phyloP scores from a whole-genome alignment of 768 basidiomycete genomes.

The Leucocoprinus leucothites region DNA sequence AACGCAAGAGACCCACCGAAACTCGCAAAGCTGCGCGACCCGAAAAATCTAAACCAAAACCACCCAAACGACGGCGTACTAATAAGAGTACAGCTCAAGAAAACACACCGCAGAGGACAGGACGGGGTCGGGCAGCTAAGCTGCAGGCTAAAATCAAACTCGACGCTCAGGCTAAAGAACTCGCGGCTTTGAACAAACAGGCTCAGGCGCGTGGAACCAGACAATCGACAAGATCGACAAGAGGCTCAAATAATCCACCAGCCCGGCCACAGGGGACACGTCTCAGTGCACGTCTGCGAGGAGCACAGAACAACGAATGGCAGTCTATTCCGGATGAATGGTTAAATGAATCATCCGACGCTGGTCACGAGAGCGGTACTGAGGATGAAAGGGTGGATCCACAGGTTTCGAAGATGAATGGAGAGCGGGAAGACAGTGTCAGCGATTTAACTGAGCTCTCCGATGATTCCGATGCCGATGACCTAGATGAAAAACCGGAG shows the following conservation, averaged over 20 bases:
- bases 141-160: slow-evolving; percentile 67
- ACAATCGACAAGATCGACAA: slow-evolving; percentile 12
- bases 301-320: slow-evolving; percentile 64
- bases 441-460: slow-evolving; percentile 78
- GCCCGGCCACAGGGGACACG: slow-evolving; percentile 52
- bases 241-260: slow-evolving; percentile 15
- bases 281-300: slow-evolving; percentile 63
- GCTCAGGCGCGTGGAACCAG: slow-evolving; percentile 35
- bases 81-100: not conserved
- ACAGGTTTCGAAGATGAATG: slow-evolving; percentile 39
- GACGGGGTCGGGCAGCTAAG: slow-evolving; percentile 64
- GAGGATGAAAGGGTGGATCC: slow-evolving; percentile 6
- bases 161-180: slow-evolving; percentile 65
- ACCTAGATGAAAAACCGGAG: not conserved
- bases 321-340: slow-evolving; percentile 79
- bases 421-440: slow-evolving; percentile 58
- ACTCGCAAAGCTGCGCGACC: slow-evolving; percentile 13
- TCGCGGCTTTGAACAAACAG: slow-evolving; percentile 59
- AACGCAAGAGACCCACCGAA: slow-evolving; percentile 33
- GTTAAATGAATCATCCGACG: slow-evolving; percentile 33
- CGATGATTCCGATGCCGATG: slow-evolving; percentile 36
- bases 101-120: slow-evolving; percentile 25
- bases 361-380: not conserved
- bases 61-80: slow-evolving; percentile 22
- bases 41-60: slow-evolving; percentile 13